Evolutionary conservation across 2,329 filamentous ascomycete species (phyloP), one percentile per base, ranked within the genome.

Genomic region (Ophiosphaerella herpotricha): DNA sequence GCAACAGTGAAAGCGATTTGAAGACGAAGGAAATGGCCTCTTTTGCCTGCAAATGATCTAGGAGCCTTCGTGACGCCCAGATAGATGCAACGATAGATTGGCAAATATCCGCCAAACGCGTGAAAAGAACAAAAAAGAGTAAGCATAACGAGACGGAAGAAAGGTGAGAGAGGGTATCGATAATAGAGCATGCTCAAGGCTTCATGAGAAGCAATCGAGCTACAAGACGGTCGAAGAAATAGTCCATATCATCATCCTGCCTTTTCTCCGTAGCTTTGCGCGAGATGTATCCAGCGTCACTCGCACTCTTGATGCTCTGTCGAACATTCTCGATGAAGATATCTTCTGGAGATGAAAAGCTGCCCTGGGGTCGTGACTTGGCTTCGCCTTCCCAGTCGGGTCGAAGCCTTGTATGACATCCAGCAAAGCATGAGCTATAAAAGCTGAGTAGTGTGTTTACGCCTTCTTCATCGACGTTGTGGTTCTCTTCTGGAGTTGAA

Each of bases 161-260:
- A 11, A 29, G 21, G 31, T 16, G 21, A 5, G 3, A 32, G 18
- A 21, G 18, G 18, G 4, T 21, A 21, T 5, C 18, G 18, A 21
- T 21, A 21, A 21, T 4, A 21, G 18, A 5, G 4, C 4, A 38
- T 3, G 16, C 4, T 52, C 48, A 58, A 5, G 11, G 16, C 24
- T 43, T 54, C 37, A 63, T 40, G 7, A 72, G 37, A 29, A 74
- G 51, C 40, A 75, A 48, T 33, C 63, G 58, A 11, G 70, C 72
- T 3, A 72, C 65, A 32, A 74, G 44, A 23, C 73, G 55, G 47
- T 75, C 73, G 43, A 75, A 75, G 47, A 71, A 74, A 26, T 60
- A 68, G 2, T 57, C 62, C 68, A 74, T 73, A 11, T 71, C 69
- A 8, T 64, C 62, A 6, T 54, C 60, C 9, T 44, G 24, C 32